These are phyloP conservation scores for Hyphodiscus hymeniophilus DNA, from an alignment of 495 filamentous ascomycete genomes.

Conservation along the genomic window DNA sequence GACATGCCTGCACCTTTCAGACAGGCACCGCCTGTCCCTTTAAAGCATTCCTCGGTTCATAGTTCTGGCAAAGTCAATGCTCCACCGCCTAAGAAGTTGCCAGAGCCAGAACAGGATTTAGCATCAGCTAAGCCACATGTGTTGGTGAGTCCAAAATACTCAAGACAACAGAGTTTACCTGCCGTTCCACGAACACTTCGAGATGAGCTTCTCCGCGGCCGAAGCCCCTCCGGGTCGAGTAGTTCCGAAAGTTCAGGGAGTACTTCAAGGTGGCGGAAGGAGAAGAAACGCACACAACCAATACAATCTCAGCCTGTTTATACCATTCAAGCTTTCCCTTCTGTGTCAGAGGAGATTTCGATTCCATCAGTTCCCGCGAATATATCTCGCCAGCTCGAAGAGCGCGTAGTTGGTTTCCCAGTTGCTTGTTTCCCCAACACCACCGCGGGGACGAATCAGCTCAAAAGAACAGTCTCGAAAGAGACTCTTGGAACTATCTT, in stretches of 20 bases:
- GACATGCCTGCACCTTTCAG: not conserved
- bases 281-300: too few species aligned
- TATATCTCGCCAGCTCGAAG: slow-evolving; percentile 2
- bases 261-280: not conserved
- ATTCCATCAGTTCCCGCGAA: slow-evolving; percentile 11
- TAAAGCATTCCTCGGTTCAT: slow-evolving; percentile 1
- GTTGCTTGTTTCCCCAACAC: slow-evolving; percentile 16
- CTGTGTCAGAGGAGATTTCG: slow-evolving; percentile 2
- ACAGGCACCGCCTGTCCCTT: not conserved
- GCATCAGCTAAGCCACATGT: not conserved
- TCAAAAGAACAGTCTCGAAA: slow-evolving; percentile 7
- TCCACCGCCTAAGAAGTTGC: not conserved
- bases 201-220: not conserved
- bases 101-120: not conserved
- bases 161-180: slow-evolving; percentile 3
- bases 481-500: slow-evolving; percentile 23
- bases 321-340: slow-evolving; percentile 10
- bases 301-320: not conserved
- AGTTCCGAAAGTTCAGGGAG: not conserved
- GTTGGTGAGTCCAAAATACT: not conserved
- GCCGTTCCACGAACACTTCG: not conserved
- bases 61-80: not conserved
- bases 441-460: not conserved
- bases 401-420: slow-evolving; percentile 13
- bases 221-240: not conserved